phyloP scores from a whole-genome alignment of 768 basidiomycete species.

The Pleurotus eryngii region DNA sequence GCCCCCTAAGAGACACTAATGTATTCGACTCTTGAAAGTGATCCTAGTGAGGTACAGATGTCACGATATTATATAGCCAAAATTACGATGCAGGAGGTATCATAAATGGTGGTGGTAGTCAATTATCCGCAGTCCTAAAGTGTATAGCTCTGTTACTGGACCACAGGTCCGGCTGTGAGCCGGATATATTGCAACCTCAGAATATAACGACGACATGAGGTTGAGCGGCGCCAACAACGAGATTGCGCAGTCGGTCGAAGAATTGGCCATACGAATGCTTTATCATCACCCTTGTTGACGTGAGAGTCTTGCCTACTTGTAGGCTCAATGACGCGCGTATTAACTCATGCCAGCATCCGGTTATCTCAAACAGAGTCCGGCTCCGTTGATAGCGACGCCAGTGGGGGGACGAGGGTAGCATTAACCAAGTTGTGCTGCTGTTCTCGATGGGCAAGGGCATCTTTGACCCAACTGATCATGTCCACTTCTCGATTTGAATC shows the following conservation, averaged over 20 bases:
- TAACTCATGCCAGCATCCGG: background rate
- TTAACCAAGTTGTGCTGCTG: background rate
- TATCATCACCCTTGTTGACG: background rate
- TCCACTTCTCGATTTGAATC: conserved; percentile 66
- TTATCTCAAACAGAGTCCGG: conserved; percentile 2
- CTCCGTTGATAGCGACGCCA: background rate
- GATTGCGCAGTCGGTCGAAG: background rate
- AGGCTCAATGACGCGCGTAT: no score
- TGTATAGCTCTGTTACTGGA: background rate
- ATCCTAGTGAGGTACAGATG: no score
- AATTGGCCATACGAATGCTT: background rate
- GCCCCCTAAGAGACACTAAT: no score
- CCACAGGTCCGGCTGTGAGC: background rate
- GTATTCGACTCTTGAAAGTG: no score
- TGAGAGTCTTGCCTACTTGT: background rate
- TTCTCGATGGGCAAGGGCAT: conserved; percentile 34
- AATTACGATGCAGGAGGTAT: background rate
- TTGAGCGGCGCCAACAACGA: background rate
- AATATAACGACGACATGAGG: background rate
- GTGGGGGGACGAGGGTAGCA: background rate
- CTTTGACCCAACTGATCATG: conserved; percentile 80
- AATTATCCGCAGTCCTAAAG: background rate
- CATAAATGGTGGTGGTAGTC: background rate
- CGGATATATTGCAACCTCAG: background rate
- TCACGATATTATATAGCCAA: no score